Base-by-base conservation (phyloP, 805 yeast species). In the Torulaspora gathmanii region DNA sequence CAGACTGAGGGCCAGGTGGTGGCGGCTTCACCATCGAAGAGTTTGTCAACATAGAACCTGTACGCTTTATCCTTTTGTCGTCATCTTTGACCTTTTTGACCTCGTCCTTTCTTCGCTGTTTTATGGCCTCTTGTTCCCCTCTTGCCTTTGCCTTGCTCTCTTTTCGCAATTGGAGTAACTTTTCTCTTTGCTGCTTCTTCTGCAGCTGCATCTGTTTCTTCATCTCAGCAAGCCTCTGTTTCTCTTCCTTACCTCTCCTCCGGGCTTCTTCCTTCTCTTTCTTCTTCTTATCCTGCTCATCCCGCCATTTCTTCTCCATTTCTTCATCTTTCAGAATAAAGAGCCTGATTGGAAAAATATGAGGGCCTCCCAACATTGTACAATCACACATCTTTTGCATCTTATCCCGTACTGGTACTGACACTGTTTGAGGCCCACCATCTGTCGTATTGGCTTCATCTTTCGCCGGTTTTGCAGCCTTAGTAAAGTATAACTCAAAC, bases 341-440 rank as follows among this genome's bases (percentile, higher is more conserved):
- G 26, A 93, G 64, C 49, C 95, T 70, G 1, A 84, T 74, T 31
- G 82, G 87, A 65, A 87, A 87, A 0, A 70, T 65, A 65, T 91
- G 99, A 0, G 96, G 96, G 0, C 97, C 98, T 17, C 84, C 72
- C 9, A 72, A 70, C 67, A 89, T 65, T 1, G 70, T 67, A 49
- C 90, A 80, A 54, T 90, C 96, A 54, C 91, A 79, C 45, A 93
- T 69, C 60, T 88, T 89, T 48, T 88, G 83, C 96, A 90, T 89
- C 45, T 81, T 81, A 52, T 91, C 97, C 55, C 95, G 70, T 4
- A 86, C 83, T 27, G 42, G 49, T 30, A 45, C 34, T 11, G 45
- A 42, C 47, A 42, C 41, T 2, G 47, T 40, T 28, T 41, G 49
- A 4, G 49, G 20, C 5, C 40, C 28, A 17, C 39, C 40, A 15